phyloP scores from a whole-genome alignment of 2,329 filamentous ascomycete species.

The Orbilia quercus region DNA sequence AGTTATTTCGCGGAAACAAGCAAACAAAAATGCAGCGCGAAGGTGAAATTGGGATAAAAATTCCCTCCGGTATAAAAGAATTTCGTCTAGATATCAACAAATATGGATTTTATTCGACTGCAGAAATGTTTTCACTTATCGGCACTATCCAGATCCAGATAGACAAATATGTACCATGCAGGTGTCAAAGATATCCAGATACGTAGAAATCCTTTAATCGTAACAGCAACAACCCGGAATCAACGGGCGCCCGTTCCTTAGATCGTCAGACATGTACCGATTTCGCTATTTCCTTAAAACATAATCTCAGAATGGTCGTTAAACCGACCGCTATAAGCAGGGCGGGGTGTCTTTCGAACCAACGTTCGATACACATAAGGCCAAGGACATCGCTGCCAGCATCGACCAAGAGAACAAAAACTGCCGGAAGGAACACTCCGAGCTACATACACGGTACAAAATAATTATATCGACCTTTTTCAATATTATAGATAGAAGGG shows the following conservation, averaged over 20 bases:
- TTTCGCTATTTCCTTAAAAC: constrained; percentile 3
- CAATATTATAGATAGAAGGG: not conserved
- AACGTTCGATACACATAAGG: no score
- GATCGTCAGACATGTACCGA: constrained; percentile 14
- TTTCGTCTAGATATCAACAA: not conserved
- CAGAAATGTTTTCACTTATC: not conserved
- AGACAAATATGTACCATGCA: not conserved
- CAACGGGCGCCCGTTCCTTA: constrained; percentile 27
- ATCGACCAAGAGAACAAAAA: constrained; percentile 10
- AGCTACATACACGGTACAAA: not conserved
- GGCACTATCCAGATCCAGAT: not conserved
- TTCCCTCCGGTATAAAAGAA: no score
- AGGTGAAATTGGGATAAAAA: no score
- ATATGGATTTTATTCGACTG: not conserved
- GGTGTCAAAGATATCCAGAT: not conserved
- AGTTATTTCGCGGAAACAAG: no score
- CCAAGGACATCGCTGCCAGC: no score
- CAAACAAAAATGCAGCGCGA: no score
- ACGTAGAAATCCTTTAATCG: no score
- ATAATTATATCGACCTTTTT: constrained; percentile 4
- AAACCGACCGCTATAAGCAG: not conserved
- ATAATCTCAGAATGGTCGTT: not conserved
- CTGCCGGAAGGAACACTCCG: constrained; percentile 27
- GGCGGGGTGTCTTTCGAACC: not conserved
- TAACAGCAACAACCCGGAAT: constrained; percentile 16